Percentiles rank a stretch among this genome's conserved stretches.
phyloP scores from a whole-genome alignment of 2,329 filamentous ascomycete species.

The Fusarium lateritium region DNA sequence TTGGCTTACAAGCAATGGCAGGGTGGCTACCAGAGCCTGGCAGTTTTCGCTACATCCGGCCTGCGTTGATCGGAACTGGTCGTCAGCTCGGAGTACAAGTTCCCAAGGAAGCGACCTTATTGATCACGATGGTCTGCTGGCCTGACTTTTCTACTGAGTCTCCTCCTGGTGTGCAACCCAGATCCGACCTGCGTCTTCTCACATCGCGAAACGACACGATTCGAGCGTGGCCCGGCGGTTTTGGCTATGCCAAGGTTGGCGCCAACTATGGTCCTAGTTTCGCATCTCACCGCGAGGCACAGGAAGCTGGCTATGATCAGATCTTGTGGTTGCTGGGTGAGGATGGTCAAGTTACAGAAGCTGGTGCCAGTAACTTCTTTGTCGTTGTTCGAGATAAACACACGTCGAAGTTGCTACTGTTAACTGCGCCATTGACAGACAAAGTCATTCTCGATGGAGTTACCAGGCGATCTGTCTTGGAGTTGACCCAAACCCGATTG shows the following conservation, averaged over 20 bases:
- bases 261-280: constrained; percentile 2
- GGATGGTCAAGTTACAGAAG: neutral
- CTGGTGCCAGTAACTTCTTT: constrained; percentile 10
- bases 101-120: neutral
- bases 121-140: neutral
- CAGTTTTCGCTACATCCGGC: neutral
- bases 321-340: neutral
- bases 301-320: neutral
- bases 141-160: neutral
- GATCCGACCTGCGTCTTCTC: neutral
- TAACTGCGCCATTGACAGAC: neutral
- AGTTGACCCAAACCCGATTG: accelerated
- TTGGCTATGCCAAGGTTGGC: constrained; percentile 5
- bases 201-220: neutral
- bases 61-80: neutral
- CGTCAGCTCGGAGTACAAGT: neutral
- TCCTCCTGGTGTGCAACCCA: neutral
- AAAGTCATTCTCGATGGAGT: neutral
- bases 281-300: neutral
- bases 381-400: neutral
- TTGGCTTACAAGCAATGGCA: neutral
- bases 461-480: neutral
- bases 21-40: neutral
- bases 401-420: accelerated
- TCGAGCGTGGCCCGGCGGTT: neutral